Evolutionary conservation across 2,329 filamentous ascomycete species (phyloP).

Genomic region (Colletotrichum tofieldiae): DNA sequence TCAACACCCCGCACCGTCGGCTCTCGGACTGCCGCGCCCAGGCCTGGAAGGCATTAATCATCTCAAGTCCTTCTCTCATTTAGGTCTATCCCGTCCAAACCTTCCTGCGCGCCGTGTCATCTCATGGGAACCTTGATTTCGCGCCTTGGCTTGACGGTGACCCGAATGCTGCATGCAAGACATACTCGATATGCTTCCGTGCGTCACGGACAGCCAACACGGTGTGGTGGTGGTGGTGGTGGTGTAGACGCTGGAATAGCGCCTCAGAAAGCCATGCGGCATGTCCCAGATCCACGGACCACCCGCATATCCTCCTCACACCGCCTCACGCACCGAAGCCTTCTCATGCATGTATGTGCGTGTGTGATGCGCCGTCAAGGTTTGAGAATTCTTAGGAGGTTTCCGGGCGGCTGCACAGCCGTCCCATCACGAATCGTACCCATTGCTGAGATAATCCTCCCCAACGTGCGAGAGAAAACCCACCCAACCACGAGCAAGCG

Average conservation of each 20-base stretch:
- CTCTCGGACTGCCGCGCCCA: slow-evolving; percentile 15
- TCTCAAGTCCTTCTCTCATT: slow-evolving; percentile 20
- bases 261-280: neutral
- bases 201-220: neutral
- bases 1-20: slow-evolving; percentile 5
- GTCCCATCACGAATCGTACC: neutral
- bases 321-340: neutral
- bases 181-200: neutral
- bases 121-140: neutral
- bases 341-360: neutral
- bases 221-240: neutral
- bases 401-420: slow-evolving; percentile 8
- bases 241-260: neutral
- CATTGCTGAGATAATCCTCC: slow-evolving; percentile 16
- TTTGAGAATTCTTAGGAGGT: neutral
- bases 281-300: neutral
- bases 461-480: neutral
- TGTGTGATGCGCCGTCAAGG: neutral
- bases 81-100: neutral
- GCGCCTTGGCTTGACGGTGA: neutral
- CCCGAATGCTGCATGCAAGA: neutral
- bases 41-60: slow-evolving; percentile 14
- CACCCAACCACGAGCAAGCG: neutral
- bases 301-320: neutral
- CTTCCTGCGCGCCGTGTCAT: neutral